Conservation (phyloP, 2,329 filamentous ascomycete genomes). For the Ploettnerulaceae sp. region DNA sequence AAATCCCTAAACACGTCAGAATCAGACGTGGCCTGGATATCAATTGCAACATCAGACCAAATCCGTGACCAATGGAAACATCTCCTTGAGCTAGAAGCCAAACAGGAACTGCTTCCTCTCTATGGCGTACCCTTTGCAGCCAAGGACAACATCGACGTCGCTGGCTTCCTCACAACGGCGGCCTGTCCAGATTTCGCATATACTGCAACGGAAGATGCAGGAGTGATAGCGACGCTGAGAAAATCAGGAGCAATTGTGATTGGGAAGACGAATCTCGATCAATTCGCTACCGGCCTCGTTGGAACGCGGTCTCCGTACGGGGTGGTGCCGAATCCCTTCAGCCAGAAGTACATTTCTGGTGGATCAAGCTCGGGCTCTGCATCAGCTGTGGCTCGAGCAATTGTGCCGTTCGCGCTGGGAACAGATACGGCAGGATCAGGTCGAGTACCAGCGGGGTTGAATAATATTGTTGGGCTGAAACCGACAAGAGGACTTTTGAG, state of each 20-base stretch:
- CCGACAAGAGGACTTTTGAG: slow-evolving; percentile 45
- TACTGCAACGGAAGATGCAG: slow-evolving; percentile 35
- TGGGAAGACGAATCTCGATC: slow-evolving; percentile 44
- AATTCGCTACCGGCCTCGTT: slow-evolving; percentile 50
- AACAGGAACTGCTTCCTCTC: slow-evolving; percentile 35
- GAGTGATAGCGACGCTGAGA: slow-evolving; percentile 8
- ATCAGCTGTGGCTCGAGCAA: slow-evolving; percentile 44
- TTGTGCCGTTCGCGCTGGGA: slow-evolving; percentile 48
- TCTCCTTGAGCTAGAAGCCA: neutral
- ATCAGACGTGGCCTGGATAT: slow-evolving; percentile 5
- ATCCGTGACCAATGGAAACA: slow-evolving; percentile 5
- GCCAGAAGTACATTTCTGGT: slow-evolving; percentile 44
- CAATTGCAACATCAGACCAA: slow-evolving; percentile 1
- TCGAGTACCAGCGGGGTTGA: slow-evolving; percentile 44
- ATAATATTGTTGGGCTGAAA: slow-evolving; percentile 43
- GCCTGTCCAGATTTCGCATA: slow-evolving; percentile 46
- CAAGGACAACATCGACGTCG: slow-evolving; percentile 52
- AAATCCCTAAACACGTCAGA: neutral
- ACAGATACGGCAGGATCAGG: slow-evolving; percentile 49
- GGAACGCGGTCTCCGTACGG: slow-evolving; percentile 51
- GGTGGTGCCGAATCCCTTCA: slow-evolving; percentile 42
- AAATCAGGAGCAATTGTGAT: slow-evolving; percentile 16
- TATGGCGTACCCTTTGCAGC: slow-evolving; percentile 52
- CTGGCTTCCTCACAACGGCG: slow-evolving; percentile 44
- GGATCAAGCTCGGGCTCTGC: slow-evolving; percentile 48